Base-by-base conservation (phyloP, 139 green algal species). In the Chlamydomonas schloesseri region DNA sequence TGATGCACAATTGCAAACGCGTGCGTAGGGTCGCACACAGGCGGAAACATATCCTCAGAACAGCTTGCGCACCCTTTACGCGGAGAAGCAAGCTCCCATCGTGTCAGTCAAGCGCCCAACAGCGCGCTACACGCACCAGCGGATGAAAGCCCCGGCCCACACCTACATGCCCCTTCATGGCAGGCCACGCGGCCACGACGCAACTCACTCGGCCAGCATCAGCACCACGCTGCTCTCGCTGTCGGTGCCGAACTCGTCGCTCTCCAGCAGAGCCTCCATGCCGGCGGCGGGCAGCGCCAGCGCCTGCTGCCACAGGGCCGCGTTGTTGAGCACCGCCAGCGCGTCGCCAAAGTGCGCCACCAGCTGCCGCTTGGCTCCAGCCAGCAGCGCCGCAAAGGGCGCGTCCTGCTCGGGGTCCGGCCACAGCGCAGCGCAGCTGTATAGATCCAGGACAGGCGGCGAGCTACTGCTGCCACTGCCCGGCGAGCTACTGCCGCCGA, bases 191-290 rank as follows among this genome's bases (percentile, higher is more conserved):
- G n/a, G n/a, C 42, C 42, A 50, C 42, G 42, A 5, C 42, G 8
- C 42, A 50, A 50, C 42, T 50, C 60, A 68, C 26, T n/a, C 26
- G 8, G 64, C 78, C n/a, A 84, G 42, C 46, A 84, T 29, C 46
- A 74, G 31, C 28, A 84, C n/a, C 21, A 84, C 29, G 23, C 64
- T 84, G 64, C 64, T 50, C 46, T 84, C 78, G 46, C 24, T 42
- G 78, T 84, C 78, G 31, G 78, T 65, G 31, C 64, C 64, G 18
- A 75, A 67, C 46, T 74, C 64, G 64, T 84, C 78, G 2, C 55
- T 75, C 31, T 65, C 42, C 18, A 84, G 78, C 46, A 84, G 65
- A 29, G 31, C 78, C 78, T 75, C 64, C 64, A 84, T 10, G 11
- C 55, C 64, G 34, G 29, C 47, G 0, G 64, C 64, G 6, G 78